Evolutionary conservation across 306 rosid genomes (phyloP).

Genomic region (Sechiopsis laciniata): DNA sequence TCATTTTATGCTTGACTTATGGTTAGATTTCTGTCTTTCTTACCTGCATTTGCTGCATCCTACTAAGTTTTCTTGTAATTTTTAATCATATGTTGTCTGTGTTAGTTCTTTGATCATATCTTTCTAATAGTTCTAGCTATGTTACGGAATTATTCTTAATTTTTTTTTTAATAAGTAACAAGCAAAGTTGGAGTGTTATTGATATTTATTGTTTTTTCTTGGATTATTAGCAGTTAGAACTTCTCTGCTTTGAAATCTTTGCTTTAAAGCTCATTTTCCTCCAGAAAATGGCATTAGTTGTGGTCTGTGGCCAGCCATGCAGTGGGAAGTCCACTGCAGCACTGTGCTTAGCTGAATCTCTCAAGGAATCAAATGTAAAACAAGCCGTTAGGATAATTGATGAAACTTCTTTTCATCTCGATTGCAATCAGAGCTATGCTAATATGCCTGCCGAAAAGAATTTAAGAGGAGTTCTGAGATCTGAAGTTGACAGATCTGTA

Average conservation of each 20-base stretch:
- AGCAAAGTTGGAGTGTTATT: neutral
- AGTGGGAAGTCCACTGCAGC: conserved; percentile 74
- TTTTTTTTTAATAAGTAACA: neutral
- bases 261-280: conserved; percentile 8
- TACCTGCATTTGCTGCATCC: neutral
- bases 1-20: neutral
- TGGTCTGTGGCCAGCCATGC: conserved; percentile 88
- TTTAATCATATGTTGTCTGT: neutral
- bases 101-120: neutral
- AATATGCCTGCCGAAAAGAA: conserved; percentile 87
- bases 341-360: conserved; percentile 49
- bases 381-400: conserved; percentile 55
- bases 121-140: neutral
- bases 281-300: conserved; percentile 74
- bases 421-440: conserved; percentile 74
- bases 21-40: neutral
- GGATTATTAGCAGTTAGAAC: neutral
- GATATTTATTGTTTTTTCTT: conserved; percentile 4
- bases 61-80: neutral
- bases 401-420: conserved; percentile 72
- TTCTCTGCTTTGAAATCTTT: neutral
- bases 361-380: conserved; percentile 52
- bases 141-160: neutral
- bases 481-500: conserved; percentile 81
- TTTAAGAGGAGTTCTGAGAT: conserved; percentile 79